A percentile compares a stretch with the other conserved stretches of the same genome.
Evolutionary conservation across 306 rosid genomes (phyloP).

Genomic region (Arachis hypogaea): DNA sequence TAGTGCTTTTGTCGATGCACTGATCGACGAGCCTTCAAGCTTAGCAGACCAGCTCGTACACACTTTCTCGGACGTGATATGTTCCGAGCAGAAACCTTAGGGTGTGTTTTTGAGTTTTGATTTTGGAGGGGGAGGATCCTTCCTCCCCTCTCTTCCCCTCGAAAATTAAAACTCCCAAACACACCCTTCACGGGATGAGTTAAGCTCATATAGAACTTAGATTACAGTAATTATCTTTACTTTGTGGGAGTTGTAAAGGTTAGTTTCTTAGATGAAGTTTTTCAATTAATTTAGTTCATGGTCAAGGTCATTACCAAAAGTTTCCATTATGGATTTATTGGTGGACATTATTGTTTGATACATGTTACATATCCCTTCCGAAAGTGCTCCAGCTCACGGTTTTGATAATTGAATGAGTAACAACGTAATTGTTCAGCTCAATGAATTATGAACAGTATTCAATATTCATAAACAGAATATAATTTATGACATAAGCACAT

Average conservation of each 20-base stretch:
- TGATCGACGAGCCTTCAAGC: constrained; percentile 85
- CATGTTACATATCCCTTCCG: constrained; percentile 20
- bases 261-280: constrained; percentile 32
- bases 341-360: constrained; percentile 35
- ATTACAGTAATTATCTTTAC: constrained; percentile 26
- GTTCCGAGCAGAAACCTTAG: constrained; percentile 57
- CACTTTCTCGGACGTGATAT: constrained; percentile 74
- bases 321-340: constrained; percentile 26
- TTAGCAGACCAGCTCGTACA: constrained; percentile 84
- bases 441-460: background rate
- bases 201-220: constrained; percentile 44
- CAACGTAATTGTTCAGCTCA: background rate
- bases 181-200: background rate
- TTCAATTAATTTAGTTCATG: constrained; percentile 24
- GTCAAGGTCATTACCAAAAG: constrained; percentile 20
- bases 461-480: background rate
- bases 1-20: constrained; percentile 76
- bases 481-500: too few relatives aligned
- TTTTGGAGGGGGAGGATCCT: too few relatives aligned
- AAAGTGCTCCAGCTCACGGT: background rate
- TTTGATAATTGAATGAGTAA: background rate
- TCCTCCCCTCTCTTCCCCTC: too few relatives aligned
- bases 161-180: too few relatives aligned
- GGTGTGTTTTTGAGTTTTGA: background rate
- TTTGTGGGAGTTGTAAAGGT: constrained; percentile 36